Conservation (phyloP, 768 basidiomycete genomes). For the Mycena capillaripes region DNA sequence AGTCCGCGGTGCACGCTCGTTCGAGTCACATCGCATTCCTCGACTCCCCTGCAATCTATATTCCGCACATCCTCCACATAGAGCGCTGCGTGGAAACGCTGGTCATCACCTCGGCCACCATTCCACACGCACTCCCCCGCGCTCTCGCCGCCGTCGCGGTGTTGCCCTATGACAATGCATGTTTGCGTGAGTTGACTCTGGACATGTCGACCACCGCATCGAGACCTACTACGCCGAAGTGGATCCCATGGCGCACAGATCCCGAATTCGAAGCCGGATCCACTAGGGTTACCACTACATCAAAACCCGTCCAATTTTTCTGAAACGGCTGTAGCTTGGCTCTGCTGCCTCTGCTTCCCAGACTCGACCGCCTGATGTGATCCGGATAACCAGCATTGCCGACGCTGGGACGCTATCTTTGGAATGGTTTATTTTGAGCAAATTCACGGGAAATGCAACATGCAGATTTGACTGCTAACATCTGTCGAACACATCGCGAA, state of each 20-base stretch:
- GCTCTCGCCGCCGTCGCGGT: neutral
- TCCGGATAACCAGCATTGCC: conserved; percentile 61
- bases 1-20: neutral
- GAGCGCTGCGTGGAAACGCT: neutral
- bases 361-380: neutral
- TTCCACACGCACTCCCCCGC: no score
- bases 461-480: conserved; percentile 68
- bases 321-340: no score
- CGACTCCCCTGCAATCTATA: neutral
- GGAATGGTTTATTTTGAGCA: conserved; percentile 70
- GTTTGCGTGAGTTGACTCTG: neutral
- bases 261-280: no score
- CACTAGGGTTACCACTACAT: no score
- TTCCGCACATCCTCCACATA: neutral
- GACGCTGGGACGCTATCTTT: conserved; percentile 69
- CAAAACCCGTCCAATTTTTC: no score
- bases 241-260: neutral
- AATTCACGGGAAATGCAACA: conserved; percentile 72
- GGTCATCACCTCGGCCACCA: neutral
- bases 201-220: neutral
- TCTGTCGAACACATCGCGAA: conserved; percentile 66
- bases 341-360: no score
- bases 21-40: neutral
- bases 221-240: neutral
- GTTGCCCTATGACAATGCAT: no score